phyloP scores from a whole-genome alignment of 2,329 filamentous ascomycete genomes.

The Pyricularia sp. region DNA sequence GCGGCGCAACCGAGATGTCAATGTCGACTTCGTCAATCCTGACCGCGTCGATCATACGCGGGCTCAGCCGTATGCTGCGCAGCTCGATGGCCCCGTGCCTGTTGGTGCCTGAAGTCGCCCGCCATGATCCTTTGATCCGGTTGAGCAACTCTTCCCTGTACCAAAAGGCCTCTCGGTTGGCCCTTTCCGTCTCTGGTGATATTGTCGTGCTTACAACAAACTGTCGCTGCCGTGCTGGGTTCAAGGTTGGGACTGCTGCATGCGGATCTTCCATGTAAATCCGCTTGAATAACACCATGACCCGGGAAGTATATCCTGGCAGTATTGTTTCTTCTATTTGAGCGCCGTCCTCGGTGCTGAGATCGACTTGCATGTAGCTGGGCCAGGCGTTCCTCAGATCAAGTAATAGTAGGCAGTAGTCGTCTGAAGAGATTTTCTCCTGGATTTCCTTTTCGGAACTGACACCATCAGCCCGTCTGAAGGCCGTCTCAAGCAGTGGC shows the following conservation, averaged over 20 bases:
- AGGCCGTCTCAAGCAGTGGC: conserved; percentile 35
- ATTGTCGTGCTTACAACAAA: conserved; percentile 80
- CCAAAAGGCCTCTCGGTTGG: conserved; percentile 78
- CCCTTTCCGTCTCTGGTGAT: conserved; percentile 65
- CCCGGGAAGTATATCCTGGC: conserved; percentile 56
- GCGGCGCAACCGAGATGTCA: conserved; percentile 7
- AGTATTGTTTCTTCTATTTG: conserved; percentile 43
- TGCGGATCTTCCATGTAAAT: conserved; percentile 67
- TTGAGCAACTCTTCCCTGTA: conserved; percentile 72
- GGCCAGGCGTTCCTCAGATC: conserved; percentile 89
- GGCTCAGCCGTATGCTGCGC: conserved; percentile 57
- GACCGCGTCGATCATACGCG: conserved; percentile 72
- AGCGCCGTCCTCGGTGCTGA: conserved; percentile 34
- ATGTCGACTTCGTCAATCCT: conserved; percentile 68
- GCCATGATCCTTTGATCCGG: conserved; percentile 59
- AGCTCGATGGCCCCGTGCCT: conserved; percentile 57
- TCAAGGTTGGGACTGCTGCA: conserved; percentile 65
- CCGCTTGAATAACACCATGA: conserved; percentile 63
- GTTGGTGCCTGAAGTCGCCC: conserved; percentile 18
- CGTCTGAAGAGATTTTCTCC: conserved; percentile 22
- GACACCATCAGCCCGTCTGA: conserved; percentile 4
- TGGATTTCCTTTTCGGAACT: not conserved
- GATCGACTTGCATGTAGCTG: conserved; percentile 54
- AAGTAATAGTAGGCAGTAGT: conserved; percentile 67
- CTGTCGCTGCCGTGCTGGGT: conserved; percentile 73